These are phyloP conservation scores for Coemansia sp. DNA, from an alignment of 192 early-diverging fungal genomes.

Conservation along the genomic window DNA sequence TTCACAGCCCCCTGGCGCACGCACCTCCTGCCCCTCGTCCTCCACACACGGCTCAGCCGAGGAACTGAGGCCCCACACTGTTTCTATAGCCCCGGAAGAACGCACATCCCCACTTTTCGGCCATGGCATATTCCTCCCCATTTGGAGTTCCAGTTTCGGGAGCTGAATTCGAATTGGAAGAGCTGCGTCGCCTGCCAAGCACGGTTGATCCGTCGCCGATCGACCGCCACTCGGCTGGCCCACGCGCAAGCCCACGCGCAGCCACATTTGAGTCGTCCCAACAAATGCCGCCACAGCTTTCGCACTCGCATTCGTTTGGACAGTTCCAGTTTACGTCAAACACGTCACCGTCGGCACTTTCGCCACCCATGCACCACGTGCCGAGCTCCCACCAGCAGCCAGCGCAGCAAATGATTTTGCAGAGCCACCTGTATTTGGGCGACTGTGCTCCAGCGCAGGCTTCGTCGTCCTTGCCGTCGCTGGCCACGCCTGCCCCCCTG, in stretches of 20 bases:
- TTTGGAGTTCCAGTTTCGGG: constrained; percentile 13
- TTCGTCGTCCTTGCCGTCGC: not conserved
- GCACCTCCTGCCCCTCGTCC: not conserved
- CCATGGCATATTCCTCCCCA: constrained; percentile 17
- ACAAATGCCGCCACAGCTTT: constrained; percentile 16
- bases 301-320: constrained; percentile 6
- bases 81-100: not conserved
- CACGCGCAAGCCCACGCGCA: constrained; percentile 1
- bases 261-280: not conserved
- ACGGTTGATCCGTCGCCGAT: constrained; percentile 14
- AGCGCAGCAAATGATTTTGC: not conserved
- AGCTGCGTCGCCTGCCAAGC: constrained; percentile 13
- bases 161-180: constrained; percentile 30
- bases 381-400: not conserved
- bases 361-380: not conserved
- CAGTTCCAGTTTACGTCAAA: constrained; percentile 4
- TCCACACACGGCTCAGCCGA: constrained; percentile 1
- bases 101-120: not conserved
- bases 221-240: not conserved
- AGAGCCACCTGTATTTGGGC: not conserved
- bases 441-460: not conserved
- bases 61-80: constrained; percentile 9
- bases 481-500: not conserved
- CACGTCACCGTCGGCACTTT: not conserved
- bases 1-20: constrained; percentile 6